Conservation (phyloP, 1,284 basidiomycete species). For the Ustilago sp. region DNA sequence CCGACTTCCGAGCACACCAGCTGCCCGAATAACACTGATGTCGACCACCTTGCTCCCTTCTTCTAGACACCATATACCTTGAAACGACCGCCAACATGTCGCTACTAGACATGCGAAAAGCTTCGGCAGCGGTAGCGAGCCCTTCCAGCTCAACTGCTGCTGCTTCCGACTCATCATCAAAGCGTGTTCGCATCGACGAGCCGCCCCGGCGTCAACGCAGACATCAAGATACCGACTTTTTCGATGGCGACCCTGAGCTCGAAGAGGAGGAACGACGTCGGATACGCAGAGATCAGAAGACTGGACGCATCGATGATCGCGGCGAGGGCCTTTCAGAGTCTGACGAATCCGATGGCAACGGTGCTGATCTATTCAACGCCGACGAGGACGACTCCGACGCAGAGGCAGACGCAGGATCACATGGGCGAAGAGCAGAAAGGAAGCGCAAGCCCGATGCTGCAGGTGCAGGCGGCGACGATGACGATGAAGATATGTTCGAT, state of each 20-base stretch:
- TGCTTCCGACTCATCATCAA: conserved; percentile 12
- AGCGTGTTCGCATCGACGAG: conserved; percentile 43
- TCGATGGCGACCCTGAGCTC: conserved; percentile 61
- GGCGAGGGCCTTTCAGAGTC: conserved; percentile 86
- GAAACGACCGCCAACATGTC: conserved; percentile 18
- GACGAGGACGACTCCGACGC: conserved; percentile 82
- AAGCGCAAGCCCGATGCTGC: conserved; percentile 72
- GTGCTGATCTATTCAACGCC: conserved; percentile 21
- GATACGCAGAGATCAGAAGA: conserved; percentile 55
- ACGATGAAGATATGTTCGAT: conserved; percentile 88
- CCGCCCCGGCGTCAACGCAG: conserved; percentile 24
- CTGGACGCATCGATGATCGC: conserved; percentile 76
- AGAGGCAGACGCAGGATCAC: conserved; percentile 69
- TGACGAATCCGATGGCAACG: conserved; percentile 36
- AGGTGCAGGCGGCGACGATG: conserved; percentile 61
- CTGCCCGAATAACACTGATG: neutral
- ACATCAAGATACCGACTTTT: conserved; percentile 33
- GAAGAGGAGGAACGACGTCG: conserved; percentile 60
- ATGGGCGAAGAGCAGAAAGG: conserved; percentile 68
- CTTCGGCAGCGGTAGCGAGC: neutral
- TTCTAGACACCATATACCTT: neutral
- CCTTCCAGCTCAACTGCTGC: conserved; percentile 8
- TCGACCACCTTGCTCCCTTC: neutral
- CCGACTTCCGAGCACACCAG: conserved; percentile 25
- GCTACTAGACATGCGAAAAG: conserved; percentile 36